Conservation (phyloP, 345 rosid genomes). For the Murraya koenigii region DNA sequence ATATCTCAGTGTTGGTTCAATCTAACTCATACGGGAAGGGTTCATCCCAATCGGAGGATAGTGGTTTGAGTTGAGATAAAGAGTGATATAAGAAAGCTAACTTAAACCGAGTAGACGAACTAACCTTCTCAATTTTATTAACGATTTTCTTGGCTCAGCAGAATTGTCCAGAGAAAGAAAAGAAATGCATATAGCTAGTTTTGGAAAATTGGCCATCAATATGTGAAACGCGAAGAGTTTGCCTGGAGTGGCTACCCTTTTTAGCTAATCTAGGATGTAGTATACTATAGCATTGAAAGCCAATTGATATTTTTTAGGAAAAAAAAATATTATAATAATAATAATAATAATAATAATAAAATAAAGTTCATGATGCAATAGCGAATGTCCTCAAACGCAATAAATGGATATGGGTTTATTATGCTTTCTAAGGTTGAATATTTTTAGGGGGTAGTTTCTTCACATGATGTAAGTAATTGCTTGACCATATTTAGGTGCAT, state of each 20-base stretch:
- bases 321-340: no score
- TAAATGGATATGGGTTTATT: no score
- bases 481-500: no score
- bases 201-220: neutral
- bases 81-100: slow-evolving; percentile 8
- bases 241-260: slow-evolving; percentile 2
- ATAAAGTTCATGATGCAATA: neutral
- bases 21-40: slow-evolving; percentile 33
- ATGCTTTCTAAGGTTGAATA: no score
- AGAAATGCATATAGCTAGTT: neutral
- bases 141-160: neutral
- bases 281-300: neutral
- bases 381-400: neutral
- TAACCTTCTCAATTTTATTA: neutral
- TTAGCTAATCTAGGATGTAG: neutral
- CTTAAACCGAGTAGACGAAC: neutral
- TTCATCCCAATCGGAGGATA: slow-evolving; percentile 17
- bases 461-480: no score
- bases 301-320: neutral
- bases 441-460: no score
- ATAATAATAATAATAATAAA: no score
- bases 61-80: slow-evolving; percentile 7
- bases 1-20: slow-evolving; percentile 55
- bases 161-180: neutral
- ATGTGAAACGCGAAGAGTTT: neutral